A percentile compares a stretch with the other conserved stretches of the same genome.
phyloP scores from a whole-genome alignment of 257 asterid species.

The Leonotis leonurus region DNA sequence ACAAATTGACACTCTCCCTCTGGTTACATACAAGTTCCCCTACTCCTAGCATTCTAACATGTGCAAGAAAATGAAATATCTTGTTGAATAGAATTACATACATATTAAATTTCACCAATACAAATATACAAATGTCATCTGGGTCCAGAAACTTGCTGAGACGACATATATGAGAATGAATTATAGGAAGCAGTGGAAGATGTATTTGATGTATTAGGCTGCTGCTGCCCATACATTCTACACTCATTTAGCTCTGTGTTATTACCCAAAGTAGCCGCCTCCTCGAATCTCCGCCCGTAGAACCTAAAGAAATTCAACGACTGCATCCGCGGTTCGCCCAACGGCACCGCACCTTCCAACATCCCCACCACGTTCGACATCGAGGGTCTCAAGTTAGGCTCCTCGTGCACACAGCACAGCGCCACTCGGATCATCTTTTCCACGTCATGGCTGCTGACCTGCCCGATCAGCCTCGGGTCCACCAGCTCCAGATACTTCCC shows the following conservation, averaged over 20 bases:
- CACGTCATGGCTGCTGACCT: constrained; percentile 47
- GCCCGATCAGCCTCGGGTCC: constrained; percentile 52
- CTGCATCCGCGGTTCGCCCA: constrained; percentile 49
- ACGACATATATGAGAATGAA: constrained; percentile 51
- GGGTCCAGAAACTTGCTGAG: constrained; percentile 77
- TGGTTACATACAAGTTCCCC: no score
- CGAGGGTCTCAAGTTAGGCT: constrained; percentile 60
- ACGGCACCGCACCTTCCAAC: constrained; percentile 68
- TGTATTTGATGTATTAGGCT: constrained; percentile 8
- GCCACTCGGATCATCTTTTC: constrained; percentile 71
- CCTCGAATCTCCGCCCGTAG: constrained; percentile 70
- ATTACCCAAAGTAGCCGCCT: constrained; percentile 40
- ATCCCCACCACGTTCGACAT: constrained; percentile 68
- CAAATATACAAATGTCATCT: constrained; percentile 28
- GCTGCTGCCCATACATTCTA: constrained; percentile 23
- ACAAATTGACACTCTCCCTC: no score
- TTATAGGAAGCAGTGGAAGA: constrained; percentile 29
- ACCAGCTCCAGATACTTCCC: constrained; percentile 55
- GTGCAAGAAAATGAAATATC: neutral
- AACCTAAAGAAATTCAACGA: constrained; percentile 65
- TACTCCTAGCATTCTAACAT: neutral
- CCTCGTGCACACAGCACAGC: constrained; percentile 79
- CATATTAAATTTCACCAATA: neutral
- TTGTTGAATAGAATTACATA: neutral
- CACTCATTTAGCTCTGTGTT: constrained; percentile 21